Evolutionary conservation across 768 basidiomycete species (phyloP).

Genomic region (Agrocybe pediades): DNA sequence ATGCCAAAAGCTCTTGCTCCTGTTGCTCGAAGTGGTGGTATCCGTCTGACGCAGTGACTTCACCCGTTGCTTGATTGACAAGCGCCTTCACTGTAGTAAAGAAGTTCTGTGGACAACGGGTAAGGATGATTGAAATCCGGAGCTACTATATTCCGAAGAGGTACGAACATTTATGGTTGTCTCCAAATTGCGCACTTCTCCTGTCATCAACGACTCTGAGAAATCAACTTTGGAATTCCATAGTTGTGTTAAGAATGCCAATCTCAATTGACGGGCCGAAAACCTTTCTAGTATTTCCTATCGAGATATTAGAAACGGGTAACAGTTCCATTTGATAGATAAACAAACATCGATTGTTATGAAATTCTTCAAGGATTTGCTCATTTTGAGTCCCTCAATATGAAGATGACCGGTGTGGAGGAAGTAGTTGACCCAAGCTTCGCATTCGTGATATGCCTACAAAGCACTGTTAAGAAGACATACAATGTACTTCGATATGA

Average conservation of each 20-base stretch:
- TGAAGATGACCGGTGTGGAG: slow-evolving; percentile 97
- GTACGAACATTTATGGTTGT: slow-evolving; percentile 76
- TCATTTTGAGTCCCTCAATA: slow-evolving; percentile 99
- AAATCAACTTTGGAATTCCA: slow-evolving; percentile 97
- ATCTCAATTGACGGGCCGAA: slow-evolving; percentile 83
- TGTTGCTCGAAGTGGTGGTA: slow-evolving; percentile 63
- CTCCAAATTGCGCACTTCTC: slow-evolving; percentile 87
- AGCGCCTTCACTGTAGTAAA: slow-evolving; percentile 88
- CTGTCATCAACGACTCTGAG: slow-evolving; percentile 85
- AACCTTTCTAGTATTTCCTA: slow-evolving; percentile 87
- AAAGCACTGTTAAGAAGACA: slow-evolving; percentile 8
- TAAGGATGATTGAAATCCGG: slow-evolving; percentile 8
- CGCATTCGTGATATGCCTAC: slow-evolving; percentile 91
- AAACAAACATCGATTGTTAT: slow-evolving; percentile 87
- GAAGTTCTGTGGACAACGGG: slow-evolving; percentile 71
- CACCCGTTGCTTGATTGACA: slow-evolving; percentile 52
- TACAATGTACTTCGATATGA: not conserved
- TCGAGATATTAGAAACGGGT: not conserved
- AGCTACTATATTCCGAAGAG: no score
- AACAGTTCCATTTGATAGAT: not conserved
- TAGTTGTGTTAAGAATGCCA: slow-evolving; percentile 87
- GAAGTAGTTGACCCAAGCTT: slow-evolving; percentile 98
- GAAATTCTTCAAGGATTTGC: slow-evolving; percentile 98
- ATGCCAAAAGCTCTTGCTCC: slow-evolving; percentile 69
- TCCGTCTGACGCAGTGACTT: slow-evolving; percentile 54